Base-by-base conservation (phyloP, 1,284 basidiomycete genomes). In the Mycosarcoma maydis region DNA sequence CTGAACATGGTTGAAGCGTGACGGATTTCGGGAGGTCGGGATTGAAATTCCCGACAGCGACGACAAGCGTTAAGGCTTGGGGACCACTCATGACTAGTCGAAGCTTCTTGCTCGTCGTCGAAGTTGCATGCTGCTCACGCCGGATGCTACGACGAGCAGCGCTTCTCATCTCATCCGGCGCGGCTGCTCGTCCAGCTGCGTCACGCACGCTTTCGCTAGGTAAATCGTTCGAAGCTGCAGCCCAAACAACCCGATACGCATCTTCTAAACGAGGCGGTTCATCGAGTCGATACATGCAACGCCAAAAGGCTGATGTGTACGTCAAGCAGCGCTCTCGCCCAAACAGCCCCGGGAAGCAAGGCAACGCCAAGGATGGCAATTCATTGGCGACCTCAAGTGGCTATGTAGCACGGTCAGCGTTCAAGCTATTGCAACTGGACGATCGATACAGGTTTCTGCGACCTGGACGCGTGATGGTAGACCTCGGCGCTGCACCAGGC, bases 401-500 rank as follows among this genome's bases (percentile, higher is more conserved):
- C 3, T 78, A 66, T 40, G 68, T 71, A 10, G 66, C 77, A 17
- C 54, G 77, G 4, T 75, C 77, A 6, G 75, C 77, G 6, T 78
- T 76, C 64, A 78, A 78, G 51, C 52, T 78, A n/a, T 32, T 66
- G 6, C 73, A 78, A 44, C 49, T 78, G 16, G 66, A 67, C 38
- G 52, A 68, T 37, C 65, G 66, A 14, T 74, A 75, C 56, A 52
- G 44, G n/a, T 62, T 78, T 19, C 30, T 78, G 23, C 48, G 50
- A 6, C 51, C 66, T 3, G 59, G 66, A 2, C 47, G 69, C 4
- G 60, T 71, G 33, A 60, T 78, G 22, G 73, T 76, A 6, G 77
- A 78, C 26, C 56, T 78, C 22, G 77, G 77, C 5, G 77, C 77
- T 26, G 77, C 77, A 2, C 77, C 77, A 2, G 77, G 77, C 6